Evolutionary conservation across 2,329 filamentous ascomycete genomes (phyloP).

Genomic region (Xylaria sp.): DNA sequence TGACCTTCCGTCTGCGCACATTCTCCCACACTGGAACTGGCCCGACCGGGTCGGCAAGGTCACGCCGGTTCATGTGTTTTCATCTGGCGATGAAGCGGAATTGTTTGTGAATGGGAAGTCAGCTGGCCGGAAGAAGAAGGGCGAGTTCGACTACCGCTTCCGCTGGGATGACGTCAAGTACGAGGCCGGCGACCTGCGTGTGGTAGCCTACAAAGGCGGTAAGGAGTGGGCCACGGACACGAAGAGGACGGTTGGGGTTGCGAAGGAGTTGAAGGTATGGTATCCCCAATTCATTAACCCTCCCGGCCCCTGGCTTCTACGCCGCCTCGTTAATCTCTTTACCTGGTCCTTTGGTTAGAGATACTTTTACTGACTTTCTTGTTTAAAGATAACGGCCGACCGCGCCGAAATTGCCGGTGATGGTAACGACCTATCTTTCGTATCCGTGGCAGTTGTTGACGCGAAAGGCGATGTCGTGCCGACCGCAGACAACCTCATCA

Average conservation of each 20-base stretch:
- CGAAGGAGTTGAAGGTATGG: conserved; percentile 44
- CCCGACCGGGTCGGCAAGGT: conserved; percentile 51
- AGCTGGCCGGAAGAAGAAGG: conserved; percentile 47
- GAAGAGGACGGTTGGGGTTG: conserved; percentile 48
- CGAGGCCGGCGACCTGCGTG: conserved; percentile 52
- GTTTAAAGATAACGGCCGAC: conserved; percentile 43
- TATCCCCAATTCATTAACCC: too few relatives aligned
- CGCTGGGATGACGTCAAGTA: conserved; percentile 59
- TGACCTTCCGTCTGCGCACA: conserved; percentile 54
- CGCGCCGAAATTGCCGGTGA: conserved; percentile 46
- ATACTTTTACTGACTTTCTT: not conserved
- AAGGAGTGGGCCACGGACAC: conserved; percentile 52
- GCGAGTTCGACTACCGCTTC: conserved; percentile 51
- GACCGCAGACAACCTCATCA: conserved; percentile 48
- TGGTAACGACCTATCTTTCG: conserved; percentile 53
- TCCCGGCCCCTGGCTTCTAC: too few relatives aligned
- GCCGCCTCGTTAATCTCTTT: not conserved
- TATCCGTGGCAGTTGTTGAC: conserved; percentile 54
- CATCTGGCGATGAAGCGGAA: conserved; percentile 58
- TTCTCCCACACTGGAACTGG: conserved; percentile 64
- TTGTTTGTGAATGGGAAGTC: conserved; percentile 58
- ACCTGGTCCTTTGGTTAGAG: not conserved
- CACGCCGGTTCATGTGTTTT: conserved; percentile 61
- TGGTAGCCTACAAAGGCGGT: conserved; percentile 55
- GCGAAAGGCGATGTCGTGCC: conserved; percentile 50